Evolutionary conservation across 106 monocot species (phyloP), one percentile per base, ranked within the genome.

Genomic region (Apostasia ramifera): DNA sequence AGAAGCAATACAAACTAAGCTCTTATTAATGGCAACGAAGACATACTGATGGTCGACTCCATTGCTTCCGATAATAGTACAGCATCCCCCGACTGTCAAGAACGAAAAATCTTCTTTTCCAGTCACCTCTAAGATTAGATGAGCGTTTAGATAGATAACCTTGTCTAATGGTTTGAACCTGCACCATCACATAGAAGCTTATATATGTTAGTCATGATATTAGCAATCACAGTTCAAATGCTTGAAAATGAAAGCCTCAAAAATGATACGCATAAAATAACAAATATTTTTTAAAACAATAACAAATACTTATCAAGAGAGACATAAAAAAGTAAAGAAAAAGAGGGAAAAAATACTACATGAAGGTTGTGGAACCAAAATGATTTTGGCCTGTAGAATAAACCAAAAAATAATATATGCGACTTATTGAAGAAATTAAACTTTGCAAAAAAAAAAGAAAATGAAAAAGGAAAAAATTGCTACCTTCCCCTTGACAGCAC

Each of bases 101-200:
- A 59, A 99, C 98, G 80, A 99, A 99, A 81, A 99, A 99, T 54
- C 98, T 83, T 82, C 98, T 83, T 72, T 99, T 99, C 98, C 98
- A 99, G 55, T 99, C 98, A 70, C 87, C 98, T 85, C 98, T 85
- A 70, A 99, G 63, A 70, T 93, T 99, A 76, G 98, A 99, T 74
- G 98, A 99, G 46, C 98, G 78, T 73, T 99, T 99, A n/a, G 98
- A 99, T 10, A 99, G 90, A 66, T 99, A 99, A 48, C 98, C 98
- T 80, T 99, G 98, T n/a, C 98, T 80, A 82, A 99, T 99, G 5
- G 98, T 93, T 84, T 99, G 87, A 57, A 99, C 93, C 98, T 93
- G 74, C 53, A 86, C 73, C 39, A 80, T 70, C 26, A 73, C 14
- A 72, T 40, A 73, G 14, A 67, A 53, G 41, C 49, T 13, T 52